Conservation (phyloP, 352 stramenopile species). For the Phytophthora capsici region DNA sequence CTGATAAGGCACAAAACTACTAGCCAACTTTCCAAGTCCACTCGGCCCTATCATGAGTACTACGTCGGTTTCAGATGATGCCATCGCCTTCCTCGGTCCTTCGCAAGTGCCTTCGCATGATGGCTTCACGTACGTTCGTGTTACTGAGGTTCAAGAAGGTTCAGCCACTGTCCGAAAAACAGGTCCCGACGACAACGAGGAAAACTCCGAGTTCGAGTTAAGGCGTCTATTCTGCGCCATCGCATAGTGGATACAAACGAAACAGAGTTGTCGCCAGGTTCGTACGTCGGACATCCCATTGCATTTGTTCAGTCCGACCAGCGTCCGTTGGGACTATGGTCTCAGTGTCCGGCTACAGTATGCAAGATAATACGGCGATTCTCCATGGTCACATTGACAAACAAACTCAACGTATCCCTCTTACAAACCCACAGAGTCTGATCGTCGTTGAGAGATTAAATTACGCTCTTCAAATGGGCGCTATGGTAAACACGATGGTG, state of each 20-base stretch:
- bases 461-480: background rate
- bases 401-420: too few relatives aligned
- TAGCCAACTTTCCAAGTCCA: too few relatives aligned
- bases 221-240: background rate
- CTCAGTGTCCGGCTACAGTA: conserved; percentile 4
- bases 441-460: conserved; percentile 10
- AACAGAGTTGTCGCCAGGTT: conserved; percentile 10
- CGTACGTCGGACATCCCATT: conserved; percentile 14
- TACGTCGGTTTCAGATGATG: too few relatives aligned
- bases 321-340: conserved; percentile 6
- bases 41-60: too few relatives aligned
- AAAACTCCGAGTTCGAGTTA: conserved; percentile 10
- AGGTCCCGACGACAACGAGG: background rate
- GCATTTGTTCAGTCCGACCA: conserved; percentile 3
- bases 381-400: background rate
- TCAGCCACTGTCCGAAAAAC: background rate
- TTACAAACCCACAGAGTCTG: background rate
- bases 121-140: conserved; percentile 2
- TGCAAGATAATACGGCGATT: background rate
- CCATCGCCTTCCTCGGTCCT: background rate
- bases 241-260: background rate
- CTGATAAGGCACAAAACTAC: too few relatives aligned
- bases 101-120: conserved; percentile 6
- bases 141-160: background rate
- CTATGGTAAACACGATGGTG: background rate